phyloP scores from a whole-genome alignment of 148 eudicot genomes.

The Camellia sinensis region DNA sequence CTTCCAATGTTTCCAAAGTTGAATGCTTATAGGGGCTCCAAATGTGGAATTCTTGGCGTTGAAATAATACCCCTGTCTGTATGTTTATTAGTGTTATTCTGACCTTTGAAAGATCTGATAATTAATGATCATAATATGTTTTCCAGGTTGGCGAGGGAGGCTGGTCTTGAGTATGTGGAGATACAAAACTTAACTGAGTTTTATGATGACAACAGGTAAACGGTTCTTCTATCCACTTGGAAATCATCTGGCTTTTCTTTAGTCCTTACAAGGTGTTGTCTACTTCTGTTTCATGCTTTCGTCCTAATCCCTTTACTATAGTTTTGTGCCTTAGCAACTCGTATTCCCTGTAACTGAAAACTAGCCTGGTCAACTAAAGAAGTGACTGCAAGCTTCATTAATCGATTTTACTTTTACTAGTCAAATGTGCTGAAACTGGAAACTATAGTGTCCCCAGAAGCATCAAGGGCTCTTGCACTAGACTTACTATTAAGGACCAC shows the following conservation, averaged over 20 bases:
- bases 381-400: constrained; percentile 2
- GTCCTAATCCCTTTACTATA: not conserved
- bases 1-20: not conserved
- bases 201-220: constrained; percentile 88
- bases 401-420: not conserved
- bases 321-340: not conserved
- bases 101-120: not conserved
- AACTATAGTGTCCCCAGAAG: not conserved
- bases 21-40: not conserved
- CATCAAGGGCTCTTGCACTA: not conserved
- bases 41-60: not conserved
- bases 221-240: not conserved
- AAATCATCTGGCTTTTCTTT: not conserved
- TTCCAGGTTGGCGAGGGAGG: constrained; percentile 91
- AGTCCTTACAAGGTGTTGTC: not conserved
- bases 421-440: not conserved
- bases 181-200: constrained; percentile 90
- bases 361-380: not conserved
- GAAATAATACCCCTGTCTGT: not conserved
- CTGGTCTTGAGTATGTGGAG: constrained; percentile 95
- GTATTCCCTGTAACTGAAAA: not conserved
- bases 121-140: constrained; percentile 6
- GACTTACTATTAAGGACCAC: not conserved
- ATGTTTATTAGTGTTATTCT: not conserved
- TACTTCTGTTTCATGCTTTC: not conserved